Evolutionary conservation across 441 rosid genomes (phyloP), one percentile per base, ranked within the genome.

Genomic region (Corymbia citriodora): DNA sequence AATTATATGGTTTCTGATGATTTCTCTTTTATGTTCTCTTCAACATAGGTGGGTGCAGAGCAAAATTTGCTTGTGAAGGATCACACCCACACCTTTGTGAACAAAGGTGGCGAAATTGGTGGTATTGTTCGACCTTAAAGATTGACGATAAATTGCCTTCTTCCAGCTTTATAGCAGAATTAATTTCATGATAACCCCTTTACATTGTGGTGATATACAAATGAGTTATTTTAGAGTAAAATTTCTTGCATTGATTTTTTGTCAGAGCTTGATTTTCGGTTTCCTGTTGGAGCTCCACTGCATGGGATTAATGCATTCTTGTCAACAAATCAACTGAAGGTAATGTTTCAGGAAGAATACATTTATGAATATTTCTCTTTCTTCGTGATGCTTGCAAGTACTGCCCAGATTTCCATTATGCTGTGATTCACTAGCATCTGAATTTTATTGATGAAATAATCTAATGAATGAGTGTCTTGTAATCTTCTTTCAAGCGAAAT

Each of bases 211-310:
- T 17, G 70, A 14, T 27, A 27, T 88, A 45, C 45, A 74, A 72
- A n/a, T 74, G 40, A 49, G 89, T 89, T 18, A 16, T 55, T 59
- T 87, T 88, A 87, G 89, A 55, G 33, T 18, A 87, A 54, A 68
- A 79, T 74, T 91, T 93, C 53, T 88, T 88, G 87, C 61, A 90
- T 89, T 63, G 33, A 45, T 90, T 91, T 89, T 52, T 90, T 89
- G 94, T 93, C 96, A 98, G 99, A 97, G 95, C 99, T 98, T 90
- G 99, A 98, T 93, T 98, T 98, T 89, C 96, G 99, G 89, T 98
- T 97, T 93, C 97, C 95, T 49, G 83, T 97, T 88, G 99, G 99
- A 81, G 99, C 99, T 95, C 99, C 99, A 14, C 90, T 98, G 82
- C 99, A 98, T 27, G 99, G 99, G 87, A 98, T 98, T 89, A 93